A percentile compares a stretch with the other conserved stretches of the same genome.
These are phyloP conservation scores for Penicillium dipodomyicola DNA, from an alignment of 495 filamentous ascomycete species.

Conservation along the genomic window DNA sequence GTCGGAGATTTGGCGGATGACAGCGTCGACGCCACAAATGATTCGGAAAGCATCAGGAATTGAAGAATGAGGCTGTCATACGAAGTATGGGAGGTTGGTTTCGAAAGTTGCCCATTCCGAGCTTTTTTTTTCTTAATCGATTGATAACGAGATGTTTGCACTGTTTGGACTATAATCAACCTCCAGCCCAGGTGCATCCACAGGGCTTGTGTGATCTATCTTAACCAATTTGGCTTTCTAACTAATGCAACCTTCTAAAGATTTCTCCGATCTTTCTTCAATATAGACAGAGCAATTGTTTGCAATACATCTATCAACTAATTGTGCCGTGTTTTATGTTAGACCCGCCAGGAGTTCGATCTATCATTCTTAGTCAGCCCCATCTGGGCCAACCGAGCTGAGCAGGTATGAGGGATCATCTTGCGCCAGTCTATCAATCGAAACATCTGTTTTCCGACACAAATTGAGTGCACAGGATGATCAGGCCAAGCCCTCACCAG, in stretches of 20 bases:
- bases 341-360: not conserved
- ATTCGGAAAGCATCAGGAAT: conserved; percentile 73
- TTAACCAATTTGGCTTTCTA: not conserved
- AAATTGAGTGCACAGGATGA: not conserved
- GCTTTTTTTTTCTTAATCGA: conserved; percentile 34
- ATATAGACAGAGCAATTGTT: not conserved
- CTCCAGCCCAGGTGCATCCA: conserved; percentile 2
- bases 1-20: conserved; percentile 62
- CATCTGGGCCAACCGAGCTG: not conserved
- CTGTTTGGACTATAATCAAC: conserved; percentile 31
- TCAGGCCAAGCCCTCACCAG: conserved; percentile 20
- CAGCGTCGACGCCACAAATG: conserved; percentile 72
- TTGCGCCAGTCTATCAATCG: not conserved
- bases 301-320: not conserved
- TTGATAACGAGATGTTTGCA: conserved; percentile 43
- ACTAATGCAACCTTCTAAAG: conserved; percentile 2
- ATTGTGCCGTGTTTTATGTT: not conserved
- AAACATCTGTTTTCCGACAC: not conserved
- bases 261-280: conserved; percentile 1
- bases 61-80: conserved; percentile 19
- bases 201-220: conserved; percentile 3
- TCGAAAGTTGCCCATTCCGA: conserved; percentile 10
- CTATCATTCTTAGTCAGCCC: conserved; percentile 7
- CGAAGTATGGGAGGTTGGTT: conserved; percentile 19
- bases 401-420: conserved; percentile 11